These are phyloP conservation scores for Alternaria gaisen DNA, from an alignment of 2,329 filamentous ascomycete genomes.

Conservation along the genomic window DNA sequence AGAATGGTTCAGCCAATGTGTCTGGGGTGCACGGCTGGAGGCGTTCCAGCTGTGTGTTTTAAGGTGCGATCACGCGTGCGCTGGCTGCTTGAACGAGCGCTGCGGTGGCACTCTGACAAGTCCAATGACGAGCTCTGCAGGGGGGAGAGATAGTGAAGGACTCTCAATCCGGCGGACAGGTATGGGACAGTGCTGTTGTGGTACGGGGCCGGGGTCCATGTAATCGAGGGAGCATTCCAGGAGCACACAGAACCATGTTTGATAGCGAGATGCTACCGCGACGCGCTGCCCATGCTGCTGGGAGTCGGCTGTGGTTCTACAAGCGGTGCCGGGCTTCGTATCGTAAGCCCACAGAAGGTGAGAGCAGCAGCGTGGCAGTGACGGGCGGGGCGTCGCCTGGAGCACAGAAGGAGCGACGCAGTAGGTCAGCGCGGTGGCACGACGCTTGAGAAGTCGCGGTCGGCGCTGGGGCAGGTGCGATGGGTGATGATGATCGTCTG, in stretches of 20 bases:
- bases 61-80: conserved; percentile 53
- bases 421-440: conserved; percentile 34
- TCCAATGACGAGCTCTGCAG: conserved; percentile 40
- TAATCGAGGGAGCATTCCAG: conserved; percentile 48
- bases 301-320: conserved; percentile 23
- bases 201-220: conserved; percentile 49
- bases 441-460: conserved; percentile 5
- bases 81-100: conserved; percentile 47
- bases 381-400: conserved; percentile 22
- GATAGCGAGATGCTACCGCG: conserved; percentile 41
- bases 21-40: conserved; percentile 40
- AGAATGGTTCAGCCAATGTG: conserved; percentile 51
- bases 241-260: conserved; percentile 44
- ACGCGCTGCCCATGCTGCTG: conserved; percentile 48
- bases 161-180: conserved; percentile 50
- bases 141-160: conserved; percentile 25
- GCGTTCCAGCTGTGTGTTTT: conserved; percentile 54
- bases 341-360: conserved; percentile 8
- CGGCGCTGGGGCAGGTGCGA: conserved; percentile 19
- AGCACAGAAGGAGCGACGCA: conserved; percentile 28
- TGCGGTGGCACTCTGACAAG: conserved; percentile 46
- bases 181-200: conserved; percentile 51
- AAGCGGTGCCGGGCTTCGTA: conserved; percentile 16
- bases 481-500: conserved; percentile 8
- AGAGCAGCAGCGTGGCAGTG: conserved; percentile 14